phyloP scores from a whole-genome alignment of 306 rosid species.

The Leucaena leucocephala region DNA sequence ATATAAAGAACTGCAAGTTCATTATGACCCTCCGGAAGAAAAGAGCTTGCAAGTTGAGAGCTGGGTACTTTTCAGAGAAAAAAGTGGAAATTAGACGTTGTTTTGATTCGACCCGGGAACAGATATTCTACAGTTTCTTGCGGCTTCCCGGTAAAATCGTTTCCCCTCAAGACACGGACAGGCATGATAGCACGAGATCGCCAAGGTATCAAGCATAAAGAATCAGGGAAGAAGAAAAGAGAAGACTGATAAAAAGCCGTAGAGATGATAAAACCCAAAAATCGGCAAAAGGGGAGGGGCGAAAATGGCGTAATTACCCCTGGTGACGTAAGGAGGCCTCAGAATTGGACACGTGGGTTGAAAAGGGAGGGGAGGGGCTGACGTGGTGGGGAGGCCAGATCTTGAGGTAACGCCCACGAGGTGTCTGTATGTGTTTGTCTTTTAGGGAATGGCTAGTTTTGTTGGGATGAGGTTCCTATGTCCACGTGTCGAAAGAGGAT shows the following conservation, averaged over 20 bases:
- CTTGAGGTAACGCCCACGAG: slow-evolving; percentile 40
- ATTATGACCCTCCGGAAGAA: neutral
- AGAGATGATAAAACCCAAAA: neutral
- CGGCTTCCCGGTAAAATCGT: slow-evolving; percentile 20
- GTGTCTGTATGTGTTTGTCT: slow-evolving; percentile 35
- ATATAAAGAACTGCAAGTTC: neutral
- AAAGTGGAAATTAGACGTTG: neutral
- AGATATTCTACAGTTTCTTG: slow-evolving; percentile 36
- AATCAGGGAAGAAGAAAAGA: too few relatives aligned
- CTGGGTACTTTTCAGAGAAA: neutral
- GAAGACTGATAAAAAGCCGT: neutral
- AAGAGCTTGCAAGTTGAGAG: neutral
- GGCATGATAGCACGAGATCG: neutral
- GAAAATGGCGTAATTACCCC: slow-evolving; percentile 42
- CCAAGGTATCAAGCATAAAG: neutral
- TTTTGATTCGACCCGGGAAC: neutral
- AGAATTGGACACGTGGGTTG: slow-evolving; percentile 41
- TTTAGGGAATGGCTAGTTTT: neutral
- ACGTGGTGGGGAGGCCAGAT: slow-evolving; percentile 44
- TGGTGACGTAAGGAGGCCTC: neutral
- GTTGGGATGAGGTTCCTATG: neutral
- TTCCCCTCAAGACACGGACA: neutral
- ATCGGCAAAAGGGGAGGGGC: neutral
- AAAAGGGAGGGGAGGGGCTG: neutral
- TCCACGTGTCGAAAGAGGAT: slow-evolving; percentile 43